Percentiles rank a stretch among this genome's conserved stretches.
These are phyloP conservation scores for Fusarium dlaminii DNA, from an alignment of 2,329 filamentous ascomycete species.

Conservation along the genomic window DNA sequence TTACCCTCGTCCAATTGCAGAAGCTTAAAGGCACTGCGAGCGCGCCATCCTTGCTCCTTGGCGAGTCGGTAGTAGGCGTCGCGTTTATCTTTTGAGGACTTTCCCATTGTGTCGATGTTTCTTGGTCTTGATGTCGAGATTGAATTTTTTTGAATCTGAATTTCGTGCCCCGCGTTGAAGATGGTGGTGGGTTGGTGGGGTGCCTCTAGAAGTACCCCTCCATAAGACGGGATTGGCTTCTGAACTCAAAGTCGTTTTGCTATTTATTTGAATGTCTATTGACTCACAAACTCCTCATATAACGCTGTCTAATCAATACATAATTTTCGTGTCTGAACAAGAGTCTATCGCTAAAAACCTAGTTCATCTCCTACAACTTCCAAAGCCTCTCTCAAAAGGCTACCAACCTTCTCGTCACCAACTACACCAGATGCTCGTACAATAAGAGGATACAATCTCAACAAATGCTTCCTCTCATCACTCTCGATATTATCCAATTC, in stretches of 20 bases:
- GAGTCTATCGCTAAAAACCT: constrained; percentile 23
- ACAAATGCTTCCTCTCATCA: constrained; percentile 76
- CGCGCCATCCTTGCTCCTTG: constrained; percentile 98
- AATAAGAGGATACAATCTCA: constrained; percentile 82
- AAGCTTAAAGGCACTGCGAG: constrained; percentile 94
- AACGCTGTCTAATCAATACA: not conserved
- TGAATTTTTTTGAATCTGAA: constrained; percentile 34
- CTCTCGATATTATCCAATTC: constrained; percentile 60
- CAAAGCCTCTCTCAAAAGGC: constrained; percentile 67
- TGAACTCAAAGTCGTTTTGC: not conserved
- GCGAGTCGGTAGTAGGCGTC: constrained; percentile 98
- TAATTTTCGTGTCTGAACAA: not conserved
- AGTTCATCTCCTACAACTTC: constrained; percentile 68
- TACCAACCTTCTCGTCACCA: constrained; percentile 69
- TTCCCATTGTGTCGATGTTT: constrained; percentile 72
- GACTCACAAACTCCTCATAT: not conserved
- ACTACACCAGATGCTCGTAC: constrained; percentile 67
- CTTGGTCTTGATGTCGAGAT: constrained; percentile 6
- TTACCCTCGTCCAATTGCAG: constrained; percentile 88
- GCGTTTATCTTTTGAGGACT: constrained; percentile 98
- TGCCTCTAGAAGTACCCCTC: constrained; percentile 11
- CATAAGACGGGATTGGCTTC: constrained; percentile 4
- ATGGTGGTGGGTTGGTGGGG: constrained; percentile 31
- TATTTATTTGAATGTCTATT: constrained; percentile 4
- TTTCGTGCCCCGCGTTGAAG: constrained; percentile 43